phyloP scores from a whole-genome alignment of 371 early-diverging fungal genomes.

The Zancudomyces culisetae region DNA sequence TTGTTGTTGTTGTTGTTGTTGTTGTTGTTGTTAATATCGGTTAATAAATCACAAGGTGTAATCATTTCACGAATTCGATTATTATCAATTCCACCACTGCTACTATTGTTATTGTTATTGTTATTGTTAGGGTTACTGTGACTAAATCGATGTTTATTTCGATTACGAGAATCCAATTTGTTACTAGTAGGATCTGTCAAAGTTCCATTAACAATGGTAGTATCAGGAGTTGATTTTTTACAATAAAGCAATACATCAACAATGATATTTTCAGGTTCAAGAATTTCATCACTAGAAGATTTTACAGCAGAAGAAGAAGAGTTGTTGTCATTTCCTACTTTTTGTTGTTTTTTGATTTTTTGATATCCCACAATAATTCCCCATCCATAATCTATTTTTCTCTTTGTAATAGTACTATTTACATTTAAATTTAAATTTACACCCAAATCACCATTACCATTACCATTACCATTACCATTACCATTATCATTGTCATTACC shows the following conservation, averaged over 20 bases:
- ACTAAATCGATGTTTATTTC: too few species aligned
- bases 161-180: too few species aligned
- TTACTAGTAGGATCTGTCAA: too few species aligned
- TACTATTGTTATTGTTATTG: too few species aligned
- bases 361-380: conserved; percentile 56
- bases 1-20: too few species aligned
- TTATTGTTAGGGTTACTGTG: too few species aligned
- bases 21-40: conserved; percentile 26
- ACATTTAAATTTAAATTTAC: conserved; percentile 35
- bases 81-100: too few species aligned
- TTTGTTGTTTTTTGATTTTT: conserved; percentile 18
- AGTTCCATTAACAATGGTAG: conserved; percentile 3
- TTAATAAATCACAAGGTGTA: conserved; percentile 41
- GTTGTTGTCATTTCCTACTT: conserved; percentile 8
- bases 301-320: too few species aligned
- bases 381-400: conserved; percentile 92
- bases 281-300: conserved; percentile 16
- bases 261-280: conserved; percentile 32
- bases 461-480: too few species aligned
- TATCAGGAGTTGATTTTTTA: conserved; percentile 24
- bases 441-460: conserved; percentile 30
- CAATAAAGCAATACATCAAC: conserved; percentile 54
- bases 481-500: too few species aligned
- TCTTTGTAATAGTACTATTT: too few species aligned
- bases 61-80: conserved; percentile 5